phyloP scores from a whole-genome alignment of 2,329 filamentous ascomycete species.

The Colletotrichum cordylinicola region DNA sequence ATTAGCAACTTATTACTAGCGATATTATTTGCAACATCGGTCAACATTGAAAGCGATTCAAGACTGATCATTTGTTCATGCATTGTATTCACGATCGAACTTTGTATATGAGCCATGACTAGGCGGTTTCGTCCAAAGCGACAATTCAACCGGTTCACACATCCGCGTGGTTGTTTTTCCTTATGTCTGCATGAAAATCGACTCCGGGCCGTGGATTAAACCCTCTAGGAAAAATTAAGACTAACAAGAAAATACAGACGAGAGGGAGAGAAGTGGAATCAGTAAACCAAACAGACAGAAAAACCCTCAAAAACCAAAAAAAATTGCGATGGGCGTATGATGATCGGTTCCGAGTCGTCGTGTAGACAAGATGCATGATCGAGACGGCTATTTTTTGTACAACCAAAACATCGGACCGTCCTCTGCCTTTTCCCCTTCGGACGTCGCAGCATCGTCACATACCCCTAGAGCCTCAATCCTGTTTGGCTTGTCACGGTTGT shows the following conservation, averaged over 20 bases:
- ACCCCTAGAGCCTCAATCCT: constrained; percentile 5
- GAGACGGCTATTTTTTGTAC: neutral
- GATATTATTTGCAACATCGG: neutral
- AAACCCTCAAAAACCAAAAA: neutral
- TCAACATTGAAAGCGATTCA: neutral
- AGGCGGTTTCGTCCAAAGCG: neutral
- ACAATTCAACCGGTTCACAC: neutral
- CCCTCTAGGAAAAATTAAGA: neutral
- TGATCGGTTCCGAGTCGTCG: neutral
- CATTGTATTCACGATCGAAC: neutral
- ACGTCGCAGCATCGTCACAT: constrained; percentile 18
- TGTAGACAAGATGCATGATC: neutral
- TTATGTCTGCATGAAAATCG: neutral
- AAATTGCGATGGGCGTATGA: neutral
- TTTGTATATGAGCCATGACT: neutral
- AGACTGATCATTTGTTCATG: neutral
- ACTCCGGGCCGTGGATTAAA: neutral
- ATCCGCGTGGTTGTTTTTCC: neutral
- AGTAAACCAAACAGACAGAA: neutral
- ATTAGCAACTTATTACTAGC: neutral
- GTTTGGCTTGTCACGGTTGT: neutral
- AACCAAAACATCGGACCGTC: constrained; percentile 1
- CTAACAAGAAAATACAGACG: neutral
- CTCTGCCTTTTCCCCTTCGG: neutral
- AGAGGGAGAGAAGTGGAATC: neutral